phyloP scores from a whole-genome alignment of 1,284 basidiomycete genomes.

The Vanrija sp. region DNA sequence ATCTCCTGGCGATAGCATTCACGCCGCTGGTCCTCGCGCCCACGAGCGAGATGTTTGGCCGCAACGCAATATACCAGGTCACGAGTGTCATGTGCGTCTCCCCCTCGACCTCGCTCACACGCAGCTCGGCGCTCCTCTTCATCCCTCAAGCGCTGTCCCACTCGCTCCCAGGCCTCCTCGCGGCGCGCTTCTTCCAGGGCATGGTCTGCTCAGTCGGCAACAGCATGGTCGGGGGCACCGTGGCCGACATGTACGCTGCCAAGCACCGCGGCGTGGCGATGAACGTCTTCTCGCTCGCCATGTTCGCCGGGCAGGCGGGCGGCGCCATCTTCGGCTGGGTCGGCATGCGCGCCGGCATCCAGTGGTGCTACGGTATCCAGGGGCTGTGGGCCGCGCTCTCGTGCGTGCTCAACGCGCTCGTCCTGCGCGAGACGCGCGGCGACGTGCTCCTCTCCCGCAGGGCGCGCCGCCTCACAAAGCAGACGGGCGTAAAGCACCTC shows the following conservation, averaged over 20 bases:
- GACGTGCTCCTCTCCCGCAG: slow-evolving; percentile 50
- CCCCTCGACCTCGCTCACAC: not conserved
- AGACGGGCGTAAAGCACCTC: slow-evolving; percentile 44
- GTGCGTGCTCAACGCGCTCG: slow-evolving; percentile 30
- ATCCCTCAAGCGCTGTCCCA: slow-evolving; percentile 38
- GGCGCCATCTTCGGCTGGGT: slow-evolving; percentile 29
- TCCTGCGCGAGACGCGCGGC: slow-evolving; percentile 47
- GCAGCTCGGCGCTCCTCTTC: slow-evolving; percentile 28
- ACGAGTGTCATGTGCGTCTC: slow-evolving; percentile 13
- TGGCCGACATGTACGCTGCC: slow-evolving; percentile 46
- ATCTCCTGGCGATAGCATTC: slow-evolving; percentile 32
- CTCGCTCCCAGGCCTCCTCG: slow-evolving; percentile 31
- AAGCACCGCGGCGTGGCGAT: slow-evolving; percentile 46
- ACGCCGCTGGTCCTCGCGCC: slow-evolving; percentile 40
- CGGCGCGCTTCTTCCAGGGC: slow-evolving; percentile 42
- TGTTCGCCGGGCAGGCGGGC: slow-evolving; percentile 44
- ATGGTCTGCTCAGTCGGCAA: slow-evolving; percentile 35
- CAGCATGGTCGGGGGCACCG: slow-evolving; percentile 43
- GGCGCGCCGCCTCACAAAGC: slow-evolving; percentile 42
- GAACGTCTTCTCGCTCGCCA: slow-evolving; percentile 46
- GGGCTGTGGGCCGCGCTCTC: slow-evolving; percentile 29
- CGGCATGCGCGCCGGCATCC: slow-evolving; percentile 26
- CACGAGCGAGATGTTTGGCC: slow-evolving; percentile 35
- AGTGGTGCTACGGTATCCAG: slow-evolving; percentile 43
- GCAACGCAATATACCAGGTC: slow-evolving; percentile 37